Base-by-base conservation (phyloP, 2,329 filamentous ascomycete species). In the Endocalyx cinctus region DNA sequence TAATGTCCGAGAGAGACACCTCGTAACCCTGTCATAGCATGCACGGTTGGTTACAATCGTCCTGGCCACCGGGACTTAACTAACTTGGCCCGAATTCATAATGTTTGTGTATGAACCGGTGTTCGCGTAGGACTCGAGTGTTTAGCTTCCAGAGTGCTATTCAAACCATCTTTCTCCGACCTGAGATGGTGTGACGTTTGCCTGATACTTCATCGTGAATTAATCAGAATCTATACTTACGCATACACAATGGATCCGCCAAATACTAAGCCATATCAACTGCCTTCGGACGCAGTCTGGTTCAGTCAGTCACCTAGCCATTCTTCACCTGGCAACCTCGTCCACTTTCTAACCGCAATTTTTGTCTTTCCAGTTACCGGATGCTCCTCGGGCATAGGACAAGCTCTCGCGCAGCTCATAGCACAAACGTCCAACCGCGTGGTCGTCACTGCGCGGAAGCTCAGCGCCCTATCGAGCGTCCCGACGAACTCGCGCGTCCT, bases 381-480 rank as follows among this genome's bases (percentile, higher is more conserved):
- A 12, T 55, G 51, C 45, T 55, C 51, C 19, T 54, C 53, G 1
- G 52, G 52, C 18, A 53, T 57, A n/a, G 53, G 52, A 5, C 44
- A 45, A 14, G 41, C 39, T 15, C 31, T 57, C 2, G 48, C 47
- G 8, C 33, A 40, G 18, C 39, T 44, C 27, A 39, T 57, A 20
- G 43, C 47, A 12, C 41, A 34, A 2, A 29, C 39, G 27, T 58
- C 60, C 1, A 59, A 71, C 36, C n/a, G n/a, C n/a, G n/a, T n/a
- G n/a, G 54, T 56, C 16, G 52, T 50, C n/a, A 56, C 52, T 3
- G 52, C 54, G 14, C 64, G 70, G 15, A 62, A 68, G 26, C 49
- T 55, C 0, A 41, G 56, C 2, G 44, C 51, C 7, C 64, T 76
- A 4, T 55, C 60, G 3, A 60, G 60, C 44, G 56, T 72, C n/a